phyloP scores from a whole-genome alignment of 2,329 filamentous ascomycete species.

The Davidsoniella neocaledoniae region DNA sequence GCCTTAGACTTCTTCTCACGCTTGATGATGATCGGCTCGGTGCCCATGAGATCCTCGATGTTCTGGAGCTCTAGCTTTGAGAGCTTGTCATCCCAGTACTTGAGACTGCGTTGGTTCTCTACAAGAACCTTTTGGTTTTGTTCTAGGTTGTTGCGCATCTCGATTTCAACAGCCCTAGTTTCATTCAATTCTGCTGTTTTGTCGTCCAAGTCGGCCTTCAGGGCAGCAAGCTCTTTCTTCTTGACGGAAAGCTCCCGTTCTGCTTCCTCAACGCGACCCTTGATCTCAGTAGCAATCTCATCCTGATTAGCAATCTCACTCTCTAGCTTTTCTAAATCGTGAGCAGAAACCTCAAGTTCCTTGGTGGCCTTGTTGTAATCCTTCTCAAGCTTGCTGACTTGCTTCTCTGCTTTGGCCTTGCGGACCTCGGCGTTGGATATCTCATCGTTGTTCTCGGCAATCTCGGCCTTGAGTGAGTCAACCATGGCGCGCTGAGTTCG shows the following conservation, averaged over 20 bases:
- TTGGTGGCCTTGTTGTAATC: conserved; percentile 60
- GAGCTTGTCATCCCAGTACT: conserved; percentile 82
- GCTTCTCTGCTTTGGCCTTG: conserved; percentile 87
- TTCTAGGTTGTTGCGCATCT: conserved; percentile 96
- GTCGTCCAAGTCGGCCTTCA: conserved; percentile 77
- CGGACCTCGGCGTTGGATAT: conserved; percentile 74
- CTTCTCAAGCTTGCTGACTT: conserved; percentile 72
- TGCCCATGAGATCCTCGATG: conserved; percentile 47
- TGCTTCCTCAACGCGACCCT: conserved; percentile 61
- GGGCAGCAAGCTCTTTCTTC: conserved; percentile 58
- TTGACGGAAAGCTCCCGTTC: conserved; percentile 61
- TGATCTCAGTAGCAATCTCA: conserved; percentile 55
- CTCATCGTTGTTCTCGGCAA: conserved; percentile 62
- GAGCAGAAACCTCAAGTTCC: conserved; percentile 55
- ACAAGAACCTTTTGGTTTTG: conserved; percentile 79
- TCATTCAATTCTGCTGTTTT: conserved; percentile 77
- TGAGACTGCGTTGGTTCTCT: conserved; percentile 71
- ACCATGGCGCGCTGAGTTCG: conserved; percentile 82
- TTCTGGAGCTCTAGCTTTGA: conserved; percentile 71
- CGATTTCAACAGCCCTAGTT: conserved; percentile 77
- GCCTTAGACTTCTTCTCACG: conserved; percentile 2
- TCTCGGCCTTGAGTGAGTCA: conserved; percentile 73
- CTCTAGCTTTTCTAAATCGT: conserved; percentile 63
- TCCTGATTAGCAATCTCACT: conserved; percentile 63
- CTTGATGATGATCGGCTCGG: conserved; percentile 14